Evolutionary conservation across 371 early-diverging fungal genomes (phyloP), one percentile per base, ranked within the genome.

Genomic region (Mortierella sp.): DNA sequence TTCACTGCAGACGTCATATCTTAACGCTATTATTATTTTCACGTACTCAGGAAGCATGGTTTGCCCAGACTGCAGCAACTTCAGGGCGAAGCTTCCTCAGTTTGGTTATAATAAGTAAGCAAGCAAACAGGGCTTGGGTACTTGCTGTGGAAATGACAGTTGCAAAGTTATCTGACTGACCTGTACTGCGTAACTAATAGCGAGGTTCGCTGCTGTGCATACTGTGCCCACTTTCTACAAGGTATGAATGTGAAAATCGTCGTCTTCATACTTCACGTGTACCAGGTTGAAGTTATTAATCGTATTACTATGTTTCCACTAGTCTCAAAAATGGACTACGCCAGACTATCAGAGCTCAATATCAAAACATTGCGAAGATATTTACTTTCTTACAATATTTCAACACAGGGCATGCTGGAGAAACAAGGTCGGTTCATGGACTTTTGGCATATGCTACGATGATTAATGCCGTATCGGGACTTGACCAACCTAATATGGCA

Each of bases 321-420:
- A 81, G 81, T 81, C 12, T 75, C 63, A 52, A 75, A 66, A 45
- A 72, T 81, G 81, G 81, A 81, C 20, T 72, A 68, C 24, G 60
- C 81, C 26, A 72, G 62, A 32, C 62, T 81, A 12, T 81, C 81
- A 28, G 60, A 68, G 28, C 68, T 81, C 20, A 76, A 81, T 37
- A 69, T 81, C 57, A 81, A 81, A 62, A 81, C 81, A 8, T 58
- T 81, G 24, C 68, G 81, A 43, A 73, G 81, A 58, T 81, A 81
- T 40, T 55, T 81, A 22, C 64, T 60, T 4, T 72, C 76, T 0
- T 81, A 81, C 67, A 81, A 81, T 60, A 62, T 81, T 35, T 52
- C 81, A 37, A 81, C 76, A 11, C 72, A 75, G 20, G 81, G 81
- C 72, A 81, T 81, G 81, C 59, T 81, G 45, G 81, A 81, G 64